Evolutionary conservation across 306 rosid species (phyloP).

Genomic region (Trifolium dubium): DNA sequence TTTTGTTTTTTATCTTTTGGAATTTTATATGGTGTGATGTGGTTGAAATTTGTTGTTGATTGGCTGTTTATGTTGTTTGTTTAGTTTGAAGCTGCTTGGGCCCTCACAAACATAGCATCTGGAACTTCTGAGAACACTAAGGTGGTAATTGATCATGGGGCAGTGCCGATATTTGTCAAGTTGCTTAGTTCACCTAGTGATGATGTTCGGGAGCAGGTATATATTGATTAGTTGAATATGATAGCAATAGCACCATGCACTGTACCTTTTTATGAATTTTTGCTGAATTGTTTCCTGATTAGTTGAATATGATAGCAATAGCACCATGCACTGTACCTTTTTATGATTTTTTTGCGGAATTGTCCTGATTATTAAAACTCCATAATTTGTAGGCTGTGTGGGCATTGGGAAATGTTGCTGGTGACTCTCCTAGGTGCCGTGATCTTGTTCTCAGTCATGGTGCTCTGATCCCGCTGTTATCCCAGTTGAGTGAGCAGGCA

Average conservation of each 20-base stretch:
- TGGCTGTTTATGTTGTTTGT: conserved; percentile 27
- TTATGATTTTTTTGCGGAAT: not conserved
- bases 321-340: not conserved
- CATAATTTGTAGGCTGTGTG: conserved; percentile 75
- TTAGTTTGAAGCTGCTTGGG: conserved; percentile 98
- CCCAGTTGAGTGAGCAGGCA: conserved; percentile 89
- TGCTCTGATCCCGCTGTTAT: conserved; percentile 72
- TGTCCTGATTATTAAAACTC: not conserved
- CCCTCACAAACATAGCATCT: conserved; percentile 91
- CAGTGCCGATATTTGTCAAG: conserved; percentile 89
- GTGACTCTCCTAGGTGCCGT: conserved; percentile 94
- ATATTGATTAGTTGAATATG: conserved; percentile 13
- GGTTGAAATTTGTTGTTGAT: conserved; percentile 2
- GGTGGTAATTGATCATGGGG: conserved; percentile 93
- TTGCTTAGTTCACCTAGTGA: conserved; percentile 89
- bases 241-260: not conserved
- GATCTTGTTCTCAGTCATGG: conserved; percentile 89
- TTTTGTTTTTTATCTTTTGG: not conserved
- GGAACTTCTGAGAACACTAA: conserved; percentile 92
- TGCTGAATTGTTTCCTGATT: not conserved
- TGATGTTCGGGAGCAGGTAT: conserved; percentile 96
- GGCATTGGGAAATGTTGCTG: conserved; percentile 97
- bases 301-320: not conserved
- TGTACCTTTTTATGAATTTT: not conserved
- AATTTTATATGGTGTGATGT: not conserved